A percentile compares a stretch with the other conserved stretches of the same genome.
phyloP scores from a whole-genome alignment of 169 alveolate species.

The Plasmodium relictum region DNA sequence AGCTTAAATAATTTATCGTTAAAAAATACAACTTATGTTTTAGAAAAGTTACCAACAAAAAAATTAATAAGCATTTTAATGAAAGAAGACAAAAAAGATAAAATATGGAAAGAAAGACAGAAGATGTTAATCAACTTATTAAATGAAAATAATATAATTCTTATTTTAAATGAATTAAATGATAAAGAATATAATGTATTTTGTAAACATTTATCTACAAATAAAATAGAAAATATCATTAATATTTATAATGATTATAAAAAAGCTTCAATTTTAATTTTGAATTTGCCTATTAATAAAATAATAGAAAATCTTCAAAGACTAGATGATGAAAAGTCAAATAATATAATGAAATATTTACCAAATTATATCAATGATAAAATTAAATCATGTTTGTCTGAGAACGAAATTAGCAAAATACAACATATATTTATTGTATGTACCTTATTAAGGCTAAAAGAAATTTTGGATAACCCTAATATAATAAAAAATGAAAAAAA shows the following conservation, averaged over 20 bases:
- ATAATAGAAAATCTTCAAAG: constrained; percentile 22
- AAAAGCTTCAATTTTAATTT: constrained; percentile 17
- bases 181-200: constrained; percentile 15
- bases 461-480: constrained; percentile 14
- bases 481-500: constrained; percentile 13
- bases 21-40: constrained; percentile 9
- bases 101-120: not conserved
- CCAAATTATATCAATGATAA: constrained; percentile 25
- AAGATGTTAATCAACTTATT: constrained; percentile 14
- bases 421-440: constrained; percentile 58
- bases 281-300: constrained; percentile 38
- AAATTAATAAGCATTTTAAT: not conserved
- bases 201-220: constrained; percentile 19
- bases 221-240: constrained; percentile 24
- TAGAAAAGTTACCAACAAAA: constrained; percentile 8
- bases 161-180: constrained; percentile 30
- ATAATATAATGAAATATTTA: constrained; percentile 12
- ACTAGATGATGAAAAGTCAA: constrained; percentile 1
- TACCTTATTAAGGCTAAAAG: constrained; percentile 23
- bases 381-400: not conserved
- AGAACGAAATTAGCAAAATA: constrained; percentile 19
- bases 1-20: constrained; percentile 12
- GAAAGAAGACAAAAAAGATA: not conserved
- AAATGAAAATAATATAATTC: constrained; percentile 21
- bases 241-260: constrained; percentile 6